Percentiles rank a stretch among this genome's conserved stretches.
Evolutionary conservation across 2,329 filamentous ascomycete species (phyloP).

Genomic region (Penicillium freii): DNA sequence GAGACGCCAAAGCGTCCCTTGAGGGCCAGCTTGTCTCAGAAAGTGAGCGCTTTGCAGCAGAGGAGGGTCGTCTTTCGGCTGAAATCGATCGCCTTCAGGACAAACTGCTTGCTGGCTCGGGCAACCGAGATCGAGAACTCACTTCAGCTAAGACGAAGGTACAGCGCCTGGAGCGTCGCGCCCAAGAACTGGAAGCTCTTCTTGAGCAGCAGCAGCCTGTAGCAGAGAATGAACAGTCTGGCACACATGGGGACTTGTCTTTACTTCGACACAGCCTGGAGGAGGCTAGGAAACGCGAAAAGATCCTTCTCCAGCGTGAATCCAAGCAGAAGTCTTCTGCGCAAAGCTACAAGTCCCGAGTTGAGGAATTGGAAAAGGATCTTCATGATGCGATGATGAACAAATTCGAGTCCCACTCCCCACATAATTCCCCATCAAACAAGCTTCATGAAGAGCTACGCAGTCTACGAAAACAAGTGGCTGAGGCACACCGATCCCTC

Average conservation of each 20-base stretch:
- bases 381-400: conserved; percentile 60
- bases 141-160: conserved; percentile 58
- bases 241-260: conserved; percentile 52
- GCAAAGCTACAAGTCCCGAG: conserved; percentile 62
- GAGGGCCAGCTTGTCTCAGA: conserved; percentile 66
- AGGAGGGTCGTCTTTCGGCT: conserved; percentile 60
- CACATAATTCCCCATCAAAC: conserved; percentile 50
- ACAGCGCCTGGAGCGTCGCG: conserved; percentile 60
- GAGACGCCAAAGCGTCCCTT: conserved; percentile 62
- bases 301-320: conserved; percentile 65
- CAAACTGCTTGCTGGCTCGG: conserved; percentile 47
- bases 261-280: conserved; percentile 62
- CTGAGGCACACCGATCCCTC: conserved; percentile 58
- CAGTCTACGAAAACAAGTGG: conserved; percentile 60
- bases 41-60: conserved; percentile 63
- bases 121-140: conserved; percentile 50
- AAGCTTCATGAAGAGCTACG: conserved; percentile 53
- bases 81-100: conserved; percentile 51
- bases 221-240: conserved; percentile 33
- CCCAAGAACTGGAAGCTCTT: conserved; percentile 51
- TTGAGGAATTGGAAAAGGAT: conserved; percentile 65
- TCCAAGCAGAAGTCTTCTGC: conserved; percentile 60
- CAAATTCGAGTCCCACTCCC: conserved; percentile 54
- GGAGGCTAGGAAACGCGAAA: conserved; percentile 64
- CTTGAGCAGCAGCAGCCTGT: conserved; percentile 57